Evolutionary conservation across 345 rosid genomes (phyloP).

Genomic region (Viola odorata): DNA sequence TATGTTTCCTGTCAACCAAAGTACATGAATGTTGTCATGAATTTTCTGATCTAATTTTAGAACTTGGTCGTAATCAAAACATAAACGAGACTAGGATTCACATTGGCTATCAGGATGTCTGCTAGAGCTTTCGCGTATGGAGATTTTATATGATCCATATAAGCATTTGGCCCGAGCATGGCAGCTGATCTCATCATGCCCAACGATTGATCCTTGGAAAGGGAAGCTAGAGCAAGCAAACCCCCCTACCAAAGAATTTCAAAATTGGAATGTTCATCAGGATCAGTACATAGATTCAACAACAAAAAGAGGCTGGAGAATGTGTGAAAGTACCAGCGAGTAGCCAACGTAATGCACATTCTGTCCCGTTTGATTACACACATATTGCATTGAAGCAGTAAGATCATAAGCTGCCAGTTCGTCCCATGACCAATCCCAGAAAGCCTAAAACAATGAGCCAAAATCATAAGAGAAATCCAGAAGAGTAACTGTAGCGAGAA

Average conservation of each 20-base stretch:
- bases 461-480: not conserved
- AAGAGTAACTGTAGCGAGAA: too few relatives aligned
- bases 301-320: too few relatives aligned
- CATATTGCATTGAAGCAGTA: slow-evolving; percentile 20
- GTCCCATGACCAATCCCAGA: slow-evolving; percentile 33
- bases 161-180: slow-evolving; percentile 38
- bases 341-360: slow-evolving; percentile 27
- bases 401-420: slow-evolving; percentile 26
- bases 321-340: slow-evolving; percentile 12
- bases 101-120: slow-evolving; percentile 29
- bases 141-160: slow-evolving; percentile 27
- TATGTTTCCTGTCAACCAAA: slow-evolving; percentile 24
- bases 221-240: slow-evolving; percentile 31
- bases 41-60: not conserved
- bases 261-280: not conserved
- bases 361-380: slow-evolving; percentile 20
- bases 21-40: not conserved
- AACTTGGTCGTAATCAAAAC: too few relatives aligned
- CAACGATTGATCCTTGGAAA: slow-evolving; percentile 25
- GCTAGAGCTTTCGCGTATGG: slow-evolving; percentile 24
- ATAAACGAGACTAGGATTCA: slow-evolving; percentile 1
- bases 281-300: not conserved
- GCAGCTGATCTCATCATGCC: slow-evolving; percentile 31
- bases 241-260: slow-evolving; percentile 25
- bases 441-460: slow-evolving; percentile 8